Evolutionary conservation across 2,329 filamentous ascomycete species (phyloP).

Genomic region (Sphaceloma murrayae): DNA sequence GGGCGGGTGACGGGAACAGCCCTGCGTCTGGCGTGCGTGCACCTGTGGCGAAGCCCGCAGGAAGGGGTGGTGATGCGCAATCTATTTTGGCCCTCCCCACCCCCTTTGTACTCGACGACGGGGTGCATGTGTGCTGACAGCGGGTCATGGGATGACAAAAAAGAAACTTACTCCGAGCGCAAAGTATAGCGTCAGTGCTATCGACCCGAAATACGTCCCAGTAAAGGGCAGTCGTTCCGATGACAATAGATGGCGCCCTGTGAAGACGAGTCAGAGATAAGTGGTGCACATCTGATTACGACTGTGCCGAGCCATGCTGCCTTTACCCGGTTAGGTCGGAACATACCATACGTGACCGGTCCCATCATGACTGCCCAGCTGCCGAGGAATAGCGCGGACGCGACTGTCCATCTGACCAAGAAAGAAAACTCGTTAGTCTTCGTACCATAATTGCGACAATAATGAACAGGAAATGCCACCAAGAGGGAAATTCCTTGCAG

Average conservation of each 20-base stretch:
- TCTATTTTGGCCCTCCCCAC: too few species aligned
- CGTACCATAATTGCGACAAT: constrained; percentile 15
- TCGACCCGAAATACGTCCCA: constrained; percentile 87
- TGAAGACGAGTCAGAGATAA: too few species aligned
- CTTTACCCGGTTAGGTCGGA: constrained; percentile 11
- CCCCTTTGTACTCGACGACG: too few species aligned
- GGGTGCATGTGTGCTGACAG: neutral
- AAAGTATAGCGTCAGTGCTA: constrained; percentile 82
- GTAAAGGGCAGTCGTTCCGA: constrained; percentile 83
- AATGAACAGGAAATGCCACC: constrained; percentile 15
- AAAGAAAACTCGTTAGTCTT: constrained; percentile 28
- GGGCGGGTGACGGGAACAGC: too few species aligned
- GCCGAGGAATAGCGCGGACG: constrained; percentile 77
- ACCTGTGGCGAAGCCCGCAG: constrained; percentile 9
- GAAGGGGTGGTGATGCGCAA: too few species aligned
- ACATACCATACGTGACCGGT: constrained; percentile 60
- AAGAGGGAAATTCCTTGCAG: constrained; percentile 16
- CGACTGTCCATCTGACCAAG: constrained; percentile 75
- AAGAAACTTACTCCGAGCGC: constrained; percentile 80
- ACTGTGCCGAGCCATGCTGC: too few species aligned
- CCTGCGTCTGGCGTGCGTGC: constrained; percentile 1
- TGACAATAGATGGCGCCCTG: constrained; percentile 70
- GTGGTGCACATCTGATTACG: too few species aligned
- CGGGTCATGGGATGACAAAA: constrained; percentile 4
- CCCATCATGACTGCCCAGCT: constrained; percentile 96